Base-by-base conservation (phyloP, 805 yeast species). In the Starmerella lactis-condensi region DNA sequence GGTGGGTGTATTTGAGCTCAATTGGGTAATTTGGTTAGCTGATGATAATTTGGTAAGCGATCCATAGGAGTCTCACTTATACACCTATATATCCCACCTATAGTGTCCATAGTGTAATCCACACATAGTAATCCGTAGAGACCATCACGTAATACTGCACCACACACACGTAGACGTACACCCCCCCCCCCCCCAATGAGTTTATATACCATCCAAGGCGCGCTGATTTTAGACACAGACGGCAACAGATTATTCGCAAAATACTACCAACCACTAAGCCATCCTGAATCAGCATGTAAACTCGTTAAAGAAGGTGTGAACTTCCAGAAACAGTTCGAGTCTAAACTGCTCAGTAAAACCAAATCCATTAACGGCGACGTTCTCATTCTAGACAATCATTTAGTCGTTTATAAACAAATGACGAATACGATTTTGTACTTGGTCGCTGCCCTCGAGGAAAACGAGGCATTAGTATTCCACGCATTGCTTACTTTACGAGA, bases 351-450 rank as follows among this genome's bases (percentile, higher is more conserved):
- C 46, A 52, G 57, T 27, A 89, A 83, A 54, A 73, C 92, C n/a
- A 67, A 67, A 53, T 78, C 81, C 47, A 72, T 72, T 40, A 71
- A 75, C 48, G 68, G 75, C 31, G 96, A 83, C 47, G 70, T 89
- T 33, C 56, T 81, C 38, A 61, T 89, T 27, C 75, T 70, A 48
- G 93, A 82, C 46, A 69, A 69, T 50, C 75, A 73, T 42, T 61
- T 81, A 38, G 72, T 83, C 24, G 74, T 81, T n/a, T 89, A 82
- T 58, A 82, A 78, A 54, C 91, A 82, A 53, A 60, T 67, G 37
- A 64, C 78, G 32, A 96, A 89, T 51, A 65, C 75, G 26, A 54
- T 75, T 17, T 52, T 89, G 33, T 70, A 75, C 43, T 50, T 83
- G 29, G 67, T 81, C 32, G 85, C 85, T 22, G 67, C 67, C 20